Evolutionary conservation across 495 filamentous ascomycete genomes (phyloP).

Genomic region (Thozetella sp.): DNA sequence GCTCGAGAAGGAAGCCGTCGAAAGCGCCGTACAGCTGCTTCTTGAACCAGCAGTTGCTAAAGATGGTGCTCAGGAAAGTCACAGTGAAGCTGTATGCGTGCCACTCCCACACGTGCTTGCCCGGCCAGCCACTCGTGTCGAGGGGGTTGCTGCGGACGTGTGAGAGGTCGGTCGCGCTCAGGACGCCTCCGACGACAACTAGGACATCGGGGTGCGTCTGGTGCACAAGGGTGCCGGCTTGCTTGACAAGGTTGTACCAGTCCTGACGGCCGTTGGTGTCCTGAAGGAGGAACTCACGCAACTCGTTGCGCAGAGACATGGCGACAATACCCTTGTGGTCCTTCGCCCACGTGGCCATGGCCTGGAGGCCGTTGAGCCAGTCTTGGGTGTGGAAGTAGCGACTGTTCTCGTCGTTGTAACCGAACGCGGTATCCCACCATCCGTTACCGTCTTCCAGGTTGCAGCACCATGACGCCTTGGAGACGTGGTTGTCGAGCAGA

Average conservation of each 20-base stretch:
- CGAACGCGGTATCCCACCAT: slow-evolving; percentile 49
- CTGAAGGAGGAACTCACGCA: slow-evolving; percentile 44
- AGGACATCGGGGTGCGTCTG: slow-evolving; percentile 40
- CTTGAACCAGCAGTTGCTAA: slow-evolving; percentile 36
- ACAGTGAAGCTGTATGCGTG: slow-evolving; percentile 53
- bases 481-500: slow-evolving; percentile 54
- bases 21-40: slow-evolving; percentile 39
- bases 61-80: slow-evolving; percentile 31
- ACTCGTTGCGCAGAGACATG: slow-evolving; percentile 50
- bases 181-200: slow-evolving; percentile 46
- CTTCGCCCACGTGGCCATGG: slow-evolving; percentile 39
- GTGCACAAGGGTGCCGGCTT: slow-evolving; percentile 42
- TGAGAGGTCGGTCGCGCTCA: slow-evolving; percentile 42
- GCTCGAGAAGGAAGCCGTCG: slow-evolving; percentile 44
- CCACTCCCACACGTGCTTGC: slow-evolving; percentile 54
- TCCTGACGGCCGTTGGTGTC: slow-evolving; percentile 34
- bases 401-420: slow-evolving; percentile 42
- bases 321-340: slow-evolving; percentile 43
- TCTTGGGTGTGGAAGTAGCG: slow-evolving; percentile 45
- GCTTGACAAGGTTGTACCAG: slow-evolving; percentile 46
- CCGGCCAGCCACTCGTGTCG: slow-evolving; percentile 37
- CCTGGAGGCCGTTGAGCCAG: slow-evolving; percentile 41
- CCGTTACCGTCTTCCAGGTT: slow-evolving; percentile 51
- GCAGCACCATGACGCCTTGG: slow-evolving; percentile 52
- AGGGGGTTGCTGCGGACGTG: slow-evolving; percentile 36